phyloP scores from a whole-genome alignment of 2,329 filamentous ascomycete species.

The Plenodomus lindquistii region DNA sequence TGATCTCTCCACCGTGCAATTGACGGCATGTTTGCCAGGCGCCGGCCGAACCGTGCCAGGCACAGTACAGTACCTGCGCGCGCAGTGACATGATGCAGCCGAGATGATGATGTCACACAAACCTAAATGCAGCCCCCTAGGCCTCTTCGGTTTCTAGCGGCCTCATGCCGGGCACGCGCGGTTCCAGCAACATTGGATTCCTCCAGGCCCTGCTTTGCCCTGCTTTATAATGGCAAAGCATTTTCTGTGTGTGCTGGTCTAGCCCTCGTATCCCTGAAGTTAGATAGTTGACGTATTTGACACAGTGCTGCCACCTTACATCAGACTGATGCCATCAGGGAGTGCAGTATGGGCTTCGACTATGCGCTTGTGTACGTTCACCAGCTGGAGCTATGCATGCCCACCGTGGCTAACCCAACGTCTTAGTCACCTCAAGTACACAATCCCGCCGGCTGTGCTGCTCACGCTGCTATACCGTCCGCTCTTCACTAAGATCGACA shows the following conservation, averaged over 20 bases:
- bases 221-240: background rate
- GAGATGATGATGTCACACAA: constrained; percentile 36
- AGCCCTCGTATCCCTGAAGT: constrained; percentile 22
- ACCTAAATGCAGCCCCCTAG: constrained; percentile 21
- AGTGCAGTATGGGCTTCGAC: constrained; percentile 58
- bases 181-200: constrained; percentile 5
- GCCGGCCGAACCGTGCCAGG: background rate
- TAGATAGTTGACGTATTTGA: constrained; percentile 21
- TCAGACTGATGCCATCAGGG: constrained; percentile 3
- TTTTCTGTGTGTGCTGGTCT: constrained; percentile 18
- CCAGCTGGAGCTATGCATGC: constrained; percentile 3
- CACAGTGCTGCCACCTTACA: constrained; percentile 5
- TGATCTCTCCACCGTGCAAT: background rate
- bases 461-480: constrained; percentile 65
- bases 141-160: constrained; percentile 12
- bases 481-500: constrained; percentile 64
- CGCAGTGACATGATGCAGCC: constrained; percentile 14
- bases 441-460: constrained; percentile 63
- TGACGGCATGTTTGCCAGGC: background rate
- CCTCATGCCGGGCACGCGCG: background rate
- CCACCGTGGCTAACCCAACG: constrained; percentile 14
- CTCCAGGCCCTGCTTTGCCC: background rate
- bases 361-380: constrained; percentile 64
- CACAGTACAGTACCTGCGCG: background rate
- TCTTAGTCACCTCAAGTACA: constrained; percentile 66